Evolutionary conservation across 164 flowering plant genomes (phyloP).

Genomic region (Chloranthus sessilifolius): DNA sequence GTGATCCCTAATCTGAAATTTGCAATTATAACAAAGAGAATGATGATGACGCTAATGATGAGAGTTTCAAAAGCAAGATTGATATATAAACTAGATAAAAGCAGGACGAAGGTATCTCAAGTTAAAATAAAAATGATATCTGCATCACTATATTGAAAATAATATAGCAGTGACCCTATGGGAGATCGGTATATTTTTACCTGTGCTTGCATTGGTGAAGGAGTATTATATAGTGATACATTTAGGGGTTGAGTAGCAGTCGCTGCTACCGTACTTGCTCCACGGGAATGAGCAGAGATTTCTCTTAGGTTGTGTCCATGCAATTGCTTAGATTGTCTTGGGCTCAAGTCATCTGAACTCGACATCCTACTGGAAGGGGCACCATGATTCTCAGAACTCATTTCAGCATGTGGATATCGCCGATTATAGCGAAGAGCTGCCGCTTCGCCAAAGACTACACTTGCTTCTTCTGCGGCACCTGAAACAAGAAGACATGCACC

Average conservation of each 20-base stretch:
- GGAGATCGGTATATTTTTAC: too few relatives aligned
- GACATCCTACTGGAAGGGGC: conserved; percentile 27
- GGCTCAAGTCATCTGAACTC: conserved; percentile 49
- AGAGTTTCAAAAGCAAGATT: too few relatives aligned
- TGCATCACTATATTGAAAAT: too few relatives aligned
- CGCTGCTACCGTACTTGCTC: conserved; percentile 29
- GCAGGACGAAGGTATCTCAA: too few relatives aligned
- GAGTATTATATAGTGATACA: conserved; percentile 67
- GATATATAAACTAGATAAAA: too few relatives aligned
- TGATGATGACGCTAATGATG: too few relatives aligned
- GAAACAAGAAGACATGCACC: conserved; percentile 8
- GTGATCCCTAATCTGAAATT: too few relatives aligned
- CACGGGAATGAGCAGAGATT: conserved; percentile 43
- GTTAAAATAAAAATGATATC: too few relatives aligned
- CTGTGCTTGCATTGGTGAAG: conserved; percentile 84
- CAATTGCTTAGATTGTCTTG: conserved; percentile 49
- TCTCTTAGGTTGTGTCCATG: conserved; percentile 52
- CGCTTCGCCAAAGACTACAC: conserved; percentile 64
- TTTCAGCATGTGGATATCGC: conserved; percentile 39
- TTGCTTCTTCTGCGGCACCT: conserved; percentile 94
- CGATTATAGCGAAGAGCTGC: conserved; percentile 68
- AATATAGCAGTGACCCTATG: too few relatives aligned
- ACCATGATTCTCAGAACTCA: conserved; percentile 41
- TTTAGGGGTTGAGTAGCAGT: conserved; percentile 42
- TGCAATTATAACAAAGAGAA: too few relatives aligned